Evolutionary conservation across 305 asterid species (phyloP).

Genomic region (Fraxinus nigra): DNA sequence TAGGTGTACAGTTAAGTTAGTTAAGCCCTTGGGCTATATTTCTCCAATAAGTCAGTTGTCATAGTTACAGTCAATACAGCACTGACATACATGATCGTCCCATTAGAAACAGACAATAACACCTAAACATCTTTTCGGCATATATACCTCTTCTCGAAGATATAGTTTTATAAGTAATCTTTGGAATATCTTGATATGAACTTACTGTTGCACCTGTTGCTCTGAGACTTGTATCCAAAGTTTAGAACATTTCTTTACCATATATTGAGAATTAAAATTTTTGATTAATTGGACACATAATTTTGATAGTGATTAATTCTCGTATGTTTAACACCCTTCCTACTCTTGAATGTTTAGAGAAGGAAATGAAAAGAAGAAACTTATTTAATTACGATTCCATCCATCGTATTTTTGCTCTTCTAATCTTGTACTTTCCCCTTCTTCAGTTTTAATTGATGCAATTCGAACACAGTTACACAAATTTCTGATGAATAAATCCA

Average conservation of each 20-base stretch:
- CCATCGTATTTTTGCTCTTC: neutral
- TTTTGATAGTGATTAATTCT: neutral
- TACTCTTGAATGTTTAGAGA: neutral
- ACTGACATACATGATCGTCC: neutral
- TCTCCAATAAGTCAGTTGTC: neutral
- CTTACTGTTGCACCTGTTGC: neutral
- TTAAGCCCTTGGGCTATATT: neutral
- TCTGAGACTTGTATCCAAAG: neutral
- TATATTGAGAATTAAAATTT: neutral
- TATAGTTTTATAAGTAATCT: neutral
- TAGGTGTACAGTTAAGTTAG: neutral
- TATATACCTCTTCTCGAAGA: neutral
- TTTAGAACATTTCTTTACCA: neutral
- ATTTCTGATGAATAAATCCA: neutral
- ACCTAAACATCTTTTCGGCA: neutral
- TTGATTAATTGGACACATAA: neutral
- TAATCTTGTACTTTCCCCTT: neutral
- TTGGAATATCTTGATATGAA: neutral
- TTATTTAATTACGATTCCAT: neutral
- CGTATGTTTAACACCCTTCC: neutral
- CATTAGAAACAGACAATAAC: neutral
- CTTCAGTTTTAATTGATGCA: neutral
- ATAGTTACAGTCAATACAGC: neutral
- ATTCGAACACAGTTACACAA: slow-evolving; percentile 1
- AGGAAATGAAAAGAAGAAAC: slow-evolving; percentile 17